phyloP scores from a whole-genome alignment of 1,284 basidiomycete species.

The Austropuccinia psidii region DNA sequence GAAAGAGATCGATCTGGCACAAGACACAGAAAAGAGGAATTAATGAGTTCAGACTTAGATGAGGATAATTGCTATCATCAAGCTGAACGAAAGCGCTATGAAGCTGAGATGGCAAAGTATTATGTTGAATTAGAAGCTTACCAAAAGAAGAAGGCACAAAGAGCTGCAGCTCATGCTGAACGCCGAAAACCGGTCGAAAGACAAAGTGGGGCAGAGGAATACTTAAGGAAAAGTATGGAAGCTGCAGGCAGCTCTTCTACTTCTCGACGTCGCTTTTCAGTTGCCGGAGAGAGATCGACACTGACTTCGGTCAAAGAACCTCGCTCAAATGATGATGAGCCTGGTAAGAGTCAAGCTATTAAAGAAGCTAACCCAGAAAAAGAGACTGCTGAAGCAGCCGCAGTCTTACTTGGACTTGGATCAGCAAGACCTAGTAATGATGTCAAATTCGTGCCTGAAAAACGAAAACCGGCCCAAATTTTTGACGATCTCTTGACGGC shows the following conservation, averaged over 20 bases:
- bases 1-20: too few relatives aligned
- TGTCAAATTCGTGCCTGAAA: too few relatives aligned
- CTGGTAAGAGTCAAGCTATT: too few relatives aligned
- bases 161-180: background rate
- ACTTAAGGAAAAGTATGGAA: background rate
- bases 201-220: background rate
- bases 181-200: background rate
- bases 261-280: background rate
- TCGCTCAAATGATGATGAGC: background rate
- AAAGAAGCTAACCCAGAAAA: background rate
- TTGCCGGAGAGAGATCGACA: background rate
- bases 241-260: background rate
- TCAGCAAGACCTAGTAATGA: background rate
- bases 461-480: background rate
- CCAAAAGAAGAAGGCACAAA: slow-evolving; percentile 1
- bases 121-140: slow-evolving; percentile 13
- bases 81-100: slow-evolving; percentile 8
- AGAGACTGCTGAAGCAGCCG: slow-evolving; percentile 19
- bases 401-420: slow-evolving; percentile 8
- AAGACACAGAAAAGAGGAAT: too few relatives aligned
- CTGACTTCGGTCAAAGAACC: too few relatives aligned
- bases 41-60: too few relatives aligned
- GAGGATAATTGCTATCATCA: background rate
- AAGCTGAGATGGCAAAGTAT: slow-evolving; percentile 14
- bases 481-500: background rate